Conservation (phyloP, 2,329 filamentous ascomycete genomes). For the Lasiodiplodia gonubiensis region DNA sequence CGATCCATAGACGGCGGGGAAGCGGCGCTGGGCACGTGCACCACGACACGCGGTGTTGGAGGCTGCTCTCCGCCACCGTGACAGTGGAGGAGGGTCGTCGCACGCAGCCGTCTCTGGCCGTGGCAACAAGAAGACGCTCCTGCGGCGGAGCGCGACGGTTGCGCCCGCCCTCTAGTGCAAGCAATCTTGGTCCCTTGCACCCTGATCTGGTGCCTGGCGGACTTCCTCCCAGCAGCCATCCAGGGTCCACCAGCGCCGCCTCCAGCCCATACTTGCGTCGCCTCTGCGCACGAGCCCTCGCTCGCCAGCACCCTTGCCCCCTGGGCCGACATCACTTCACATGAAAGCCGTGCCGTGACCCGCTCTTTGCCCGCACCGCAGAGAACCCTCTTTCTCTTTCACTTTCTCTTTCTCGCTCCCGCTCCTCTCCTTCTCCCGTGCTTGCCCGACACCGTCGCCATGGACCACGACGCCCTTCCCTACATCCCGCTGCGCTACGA, state of each 20-base stretch:
- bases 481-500: conserved; percentile 80
- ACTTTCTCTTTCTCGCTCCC: not conserved
- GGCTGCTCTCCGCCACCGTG: not conserved
- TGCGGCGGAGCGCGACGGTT: conserved; percentile 6
- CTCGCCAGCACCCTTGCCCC: conserved; percentile 2
- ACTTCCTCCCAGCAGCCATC: not conserved
- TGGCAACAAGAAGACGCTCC: not conserved
- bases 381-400: not conserved
- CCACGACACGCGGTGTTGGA: not conserved
- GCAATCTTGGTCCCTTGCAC: not conserved
- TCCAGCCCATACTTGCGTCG: not conserved
- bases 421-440: not conserved
- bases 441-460: not conserved
- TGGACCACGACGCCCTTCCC: conserved; percentile 37
- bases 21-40: not conserved
- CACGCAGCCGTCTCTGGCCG: not conserved
- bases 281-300: conserved; percentile 12
- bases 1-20: not conserved
- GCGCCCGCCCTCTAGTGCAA: not conserved
- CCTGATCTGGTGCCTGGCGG: not conserved
- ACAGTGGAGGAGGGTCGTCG: not conserved
- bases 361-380: conserved; percentile 7
- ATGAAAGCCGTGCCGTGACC: conserved; percentile 28
- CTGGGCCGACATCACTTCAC: conserved; percentile 29
- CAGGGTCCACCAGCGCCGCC: not conserved